Percentiles rank a stretch among this genome's conserved stretches.
phyloP scores from a whole-genome alignment of 2,329 filamentous ascomycete species.

The Cytospora schulzeri region DNA sequence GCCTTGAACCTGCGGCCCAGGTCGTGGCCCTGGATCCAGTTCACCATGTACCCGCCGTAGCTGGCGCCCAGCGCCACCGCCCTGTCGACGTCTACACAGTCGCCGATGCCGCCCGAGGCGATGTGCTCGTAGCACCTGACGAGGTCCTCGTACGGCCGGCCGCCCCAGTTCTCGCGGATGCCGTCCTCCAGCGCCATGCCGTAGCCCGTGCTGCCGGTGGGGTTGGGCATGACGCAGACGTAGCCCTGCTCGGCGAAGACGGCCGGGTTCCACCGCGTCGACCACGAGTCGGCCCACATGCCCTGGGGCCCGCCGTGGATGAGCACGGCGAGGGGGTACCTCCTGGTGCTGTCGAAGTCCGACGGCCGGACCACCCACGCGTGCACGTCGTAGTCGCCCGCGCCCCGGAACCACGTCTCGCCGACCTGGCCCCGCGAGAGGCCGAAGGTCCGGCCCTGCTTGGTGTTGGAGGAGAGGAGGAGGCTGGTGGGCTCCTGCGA shows the following conservation, averaged over 20 bases:
- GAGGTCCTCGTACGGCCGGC: slow-evolving; percentile 80
- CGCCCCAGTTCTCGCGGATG: slow-evolving; percentile 82
- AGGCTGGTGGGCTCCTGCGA: slow-evolving; percentile 40
- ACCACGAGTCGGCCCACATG: slow-evolving; percentile 76
- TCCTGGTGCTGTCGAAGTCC: slow-evolving; percentile 68
- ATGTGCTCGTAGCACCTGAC: slow-evolving; percentile 78
- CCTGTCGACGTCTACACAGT: slow-evolving; percentile 68
- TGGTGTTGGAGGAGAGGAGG: slow-evolving; percentile 65
- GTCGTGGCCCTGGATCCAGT: slow-evolving; percentile 89
- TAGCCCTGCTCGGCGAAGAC: slow-evolving; percentile 88
- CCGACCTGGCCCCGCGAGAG: slow-evolving; percentile 64
- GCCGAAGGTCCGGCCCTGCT: slow-evolving; percentile 67
- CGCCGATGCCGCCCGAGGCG: slow-evolving; percentile 47
- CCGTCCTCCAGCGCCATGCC: slow-evolving; percentile 76
- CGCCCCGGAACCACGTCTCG: slow-evolving; percentile 71
- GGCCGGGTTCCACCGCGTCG: slow-evolving; percentile 82
- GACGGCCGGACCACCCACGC: slow-evolving; percentile 69
- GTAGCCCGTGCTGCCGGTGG: slow-evolving; percentile 81
- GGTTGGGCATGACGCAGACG: slow-evolving; percentile 79
- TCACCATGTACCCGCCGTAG: slow-evolving; percentile 78
- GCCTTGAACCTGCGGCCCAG: slow-evolving; percentile 85
- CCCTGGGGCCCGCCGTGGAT: slow-evolving; percentile 85
- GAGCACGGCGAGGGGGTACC: slow-evolving; percentile 76
- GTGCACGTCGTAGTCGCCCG: slow-evolving; percentile 63
- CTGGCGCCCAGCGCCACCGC: slow-evolving; percentile 75